Percentiles rank a stretch among this genome's conserved stretches.
Conservation (phyloP, 2,329 filamentous ascomycete genomes). For the Talaromyces piceae region DNA sequence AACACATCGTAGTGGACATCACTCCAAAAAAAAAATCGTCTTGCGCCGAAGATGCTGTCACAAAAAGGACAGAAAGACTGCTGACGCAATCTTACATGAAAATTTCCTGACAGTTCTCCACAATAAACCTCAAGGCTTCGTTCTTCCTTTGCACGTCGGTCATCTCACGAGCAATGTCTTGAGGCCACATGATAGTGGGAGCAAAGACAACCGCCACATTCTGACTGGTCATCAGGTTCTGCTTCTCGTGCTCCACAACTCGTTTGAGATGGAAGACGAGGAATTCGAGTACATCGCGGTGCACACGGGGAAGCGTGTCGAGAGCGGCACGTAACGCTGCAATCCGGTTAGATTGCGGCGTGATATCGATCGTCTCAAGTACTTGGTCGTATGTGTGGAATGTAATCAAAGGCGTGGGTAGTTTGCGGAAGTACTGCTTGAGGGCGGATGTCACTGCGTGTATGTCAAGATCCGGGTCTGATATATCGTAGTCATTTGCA, state of each 20-base stretch:
- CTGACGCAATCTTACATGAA: conserved; percentile 46
- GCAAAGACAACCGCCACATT: conserved; percentile 97
- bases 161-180: conserved; percentile 87
- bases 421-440: conserved; percentile 95
- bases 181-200: conserved; percentile 91
- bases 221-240: conserved; percentile 94
- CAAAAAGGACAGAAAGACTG: not conserved
- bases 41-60: too few relatives aligned
- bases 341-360: conserved; percentile 60
- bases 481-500: conserved; percentile 78
- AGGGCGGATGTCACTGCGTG: conserved; percentile 91
- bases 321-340: conserved; percentile 66
- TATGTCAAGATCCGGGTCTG: conserved; percentile 87
- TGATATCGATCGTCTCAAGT: conserved; percentile 60
- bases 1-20: not conserved
- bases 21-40: not conserved
- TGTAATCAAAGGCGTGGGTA: conserved; percentile 82
- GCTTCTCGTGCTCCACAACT: conserved; percentile 71
- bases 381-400: conserved; percentile 88
- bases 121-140: conserved; percentile 80
- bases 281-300: conserved; percentile 86
- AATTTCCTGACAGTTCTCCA: conserved; percentile 79
- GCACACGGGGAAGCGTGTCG: conserved; percentile 69
- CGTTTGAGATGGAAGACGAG: conserved; percentile 86
- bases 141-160: conserved; percentile 94